Base-by-base conservation (phyloP, 352 stramenopile genomes). In the Phytophthora quininea region DNA sequence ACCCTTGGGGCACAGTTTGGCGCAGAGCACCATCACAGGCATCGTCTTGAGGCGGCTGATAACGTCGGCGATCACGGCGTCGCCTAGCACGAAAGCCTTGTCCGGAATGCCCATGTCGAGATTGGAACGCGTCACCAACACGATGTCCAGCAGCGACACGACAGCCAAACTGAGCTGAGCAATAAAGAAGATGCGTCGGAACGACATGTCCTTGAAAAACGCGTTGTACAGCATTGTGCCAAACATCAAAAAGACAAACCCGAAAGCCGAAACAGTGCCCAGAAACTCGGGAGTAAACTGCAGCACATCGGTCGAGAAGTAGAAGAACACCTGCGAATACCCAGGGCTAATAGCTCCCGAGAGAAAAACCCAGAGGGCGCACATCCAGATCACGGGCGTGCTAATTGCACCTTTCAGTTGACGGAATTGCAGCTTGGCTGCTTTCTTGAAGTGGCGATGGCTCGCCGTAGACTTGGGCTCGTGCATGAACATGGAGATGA, bases 231-330 rank as follows among this genome's bases (percentile, higher is more conserved):
- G 64, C 51, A 94, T 76, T 10, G 88, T 96, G 15, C 88, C 88
- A 4, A 92, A 57, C 52, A 96, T 82, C 9, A 96, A 58, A 38
- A 96, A 92, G 30, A 91, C 79, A 54, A 89, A 92, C 5, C 88
- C 88, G 42, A 92, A 86, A 9, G 80, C 79, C 7, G 65, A 84
- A 15, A 98, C 91, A 12, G 87, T 83, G 30, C 96, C 97, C 24
- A 99, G 77, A 73, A 99, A 98, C 76, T 99, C 95, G 24, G 96
- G 93, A 45, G 91, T 92, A 69, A 99, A 97, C 60, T 93, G 75
- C 42, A 99, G 84, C 46, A 98, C 93, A 63, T 98, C 92, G 0
- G 95, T 99, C 14, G 97, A 81, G 64, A 98, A 99, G 71, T 98
- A 99, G 56, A 99, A 97, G 59, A 97, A 96, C 6, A 98, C 95